These are phyloP conservation scores for Pterulicium gracile DNA, from an alignment of 1,284 basidiomycete species.

Conservation along the genomic window DNA sequence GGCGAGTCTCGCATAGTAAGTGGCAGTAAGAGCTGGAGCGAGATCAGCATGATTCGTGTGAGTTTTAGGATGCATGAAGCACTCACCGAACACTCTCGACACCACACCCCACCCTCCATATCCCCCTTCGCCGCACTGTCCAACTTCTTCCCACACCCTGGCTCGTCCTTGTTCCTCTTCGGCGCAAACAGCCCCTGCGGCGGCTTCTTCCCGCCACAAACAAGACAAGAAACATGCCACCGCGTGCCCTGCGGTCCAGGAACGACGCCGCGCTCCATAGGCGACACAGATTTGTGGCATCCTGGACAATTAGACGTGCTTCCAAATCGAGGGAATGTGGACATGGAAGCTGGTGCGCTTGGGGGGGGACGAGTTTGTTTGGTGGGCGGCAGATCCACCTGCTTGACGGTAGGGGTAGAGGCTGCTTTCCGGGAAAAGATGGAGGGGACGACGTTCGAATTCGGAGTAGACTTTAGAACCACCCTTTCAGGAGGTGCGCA, in stretches of 20 bases:
- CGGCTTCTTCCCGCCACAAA: conserved; percentile 63
- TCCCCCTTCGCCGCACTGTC: conserved; percentile 75
- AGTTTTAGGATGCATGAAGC: conserved; percentile 6
- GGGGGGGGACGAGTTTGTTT: conserved; percentile 9
- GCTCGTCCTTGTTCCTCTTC: conserved; percentile 41
- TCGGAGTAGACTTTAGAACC: conserved; percentile 20
- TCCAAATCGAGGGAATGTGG: conserved; percentile 53
- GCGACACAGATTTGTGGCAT: conserved; percentile 58
- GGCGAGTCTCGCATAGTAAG: conserved; percentile 32
- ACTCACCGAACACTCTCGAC: conserved; percentile 69
- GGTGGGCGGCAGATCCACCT: conserved; percentile 1
- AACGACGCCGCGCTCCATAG: conserved; percentile 75
- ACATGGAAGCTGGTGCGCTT: conserved; percentile 13
- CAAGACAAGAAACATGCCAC: conserved; percentile 68
- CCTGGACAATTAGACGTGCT: conserved; percentile 56
- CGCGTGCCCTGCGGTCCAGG: conserved; percentile 68
- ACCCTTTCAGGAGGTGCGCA: conserved; percentile 50
- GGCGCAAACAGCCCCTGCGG: conserved; percentile 27
- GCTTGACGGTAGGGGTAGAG: conserved; percentile 7
- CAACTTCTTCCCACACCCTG: conserved; percentile 71
- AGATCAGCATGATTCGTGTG: not conserved
- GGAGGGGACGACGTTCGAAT: conserved; percentile 13
- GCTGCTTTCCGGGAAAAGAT: conserved; percentile 13
- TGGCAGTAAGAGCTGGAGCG: conserved; percentile 46
- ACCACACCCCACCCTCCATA: conserved; percentile 64